Evolutionary conservation across 176 grass and related monocot species (phyloP).

Genomic region (Thinopyrum elongatum): DNA sequence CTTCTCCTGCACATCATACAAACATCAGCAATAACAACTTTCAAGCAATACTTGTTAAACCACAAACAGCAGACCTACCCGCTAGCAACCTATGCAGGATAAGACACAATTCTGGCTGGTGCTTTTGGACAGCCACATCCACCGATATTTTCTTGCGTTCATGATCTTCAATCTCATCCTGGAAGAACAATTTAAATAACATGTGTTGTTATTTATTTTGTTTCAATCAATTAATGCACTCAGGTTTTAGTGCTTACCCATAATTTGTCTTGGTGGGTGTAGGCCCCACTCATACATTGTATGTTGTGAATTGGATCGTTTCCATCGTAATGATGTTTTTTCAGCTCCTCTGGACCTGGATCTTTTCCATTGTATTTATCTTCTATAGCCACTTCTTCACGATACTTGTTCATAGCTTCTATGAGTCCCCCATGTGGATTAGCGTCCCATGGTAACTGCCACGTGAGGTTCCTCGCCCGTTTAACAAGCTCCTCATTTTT

Average conservation of each 20-base stretch:
- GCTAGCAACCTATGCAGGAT: background rate
- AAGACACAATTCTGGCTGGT: background rate
- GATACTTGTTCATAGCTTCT: background rate
- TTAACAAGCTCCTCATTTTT: background rate
- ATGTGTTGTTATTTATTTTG: background rate
- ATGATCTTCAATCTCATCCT: background rate
- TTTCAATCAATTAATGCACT: background rate
- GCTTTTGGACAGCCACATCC: background rate
- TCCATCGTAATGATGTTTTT: background rate
- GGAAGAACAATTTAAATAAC: background rate
- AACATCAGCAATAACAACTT: no score
- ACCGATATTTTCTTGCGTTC: background rate
- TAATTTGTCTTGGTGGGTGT: background rate
- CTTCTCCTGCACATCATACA: no score
- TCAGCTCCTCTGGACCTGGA: background rate
- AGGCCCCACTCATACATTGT: background rate
- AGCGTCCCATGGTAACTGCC: background rate
- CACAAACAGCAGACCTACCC: background rate
- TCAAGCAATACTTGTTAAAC: no score
- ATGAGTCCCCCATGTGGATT: background rate
- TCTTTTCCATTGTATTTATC: background rate
- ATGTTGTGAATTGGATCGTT: background rate
- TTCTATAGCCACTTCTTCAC: background rate
- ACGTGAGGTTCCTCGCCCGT: background rate
- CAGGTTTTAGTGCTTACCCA: background rate